Evolutionary conservation across 768 basidiomycete species (phyloP).

Genomic region (Leucocoprinus birnbaumii): DNA sequence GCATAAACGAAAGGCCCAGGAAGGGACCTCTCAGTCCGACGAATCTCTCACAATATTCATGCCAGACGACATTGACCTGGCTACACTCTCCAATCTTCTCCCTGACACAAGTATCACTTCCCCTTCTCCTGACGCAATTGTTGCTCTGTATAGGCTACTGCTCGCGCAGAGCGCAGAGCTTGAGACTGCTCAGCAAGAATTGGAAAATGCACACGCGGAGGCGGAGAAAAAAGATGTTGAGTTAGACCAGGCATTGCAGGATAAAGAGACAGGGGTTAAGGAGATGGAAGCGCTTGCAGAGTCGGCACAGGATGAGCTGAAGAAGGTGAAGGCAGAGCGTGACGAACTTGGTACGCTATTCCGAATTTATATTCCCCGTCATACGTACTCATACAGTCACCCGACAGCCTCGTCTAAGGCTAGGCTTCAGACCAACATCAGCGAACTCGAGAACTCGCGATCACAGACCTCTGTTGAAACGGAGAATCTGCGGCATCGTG

Average conservation of each 20-base stretch:
- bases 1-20: slow-evolving; percentile 54
- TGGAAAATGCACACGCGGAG: slow-evolving; percentile 71
- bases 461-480: slow-evolving; percentile 65
- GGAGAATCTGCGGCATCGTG: slow-evolving; percentile 52
- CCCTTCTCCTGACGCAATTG: slow-evolving; percentile 56
- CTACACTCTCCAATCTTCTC: slow-evolving; percentile 53
- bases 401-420: neutral
- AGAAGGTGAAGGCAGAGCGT: slow-evolving; percentile 55
- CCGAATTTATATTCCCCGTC: neutral
- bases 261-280: slow-evolving; percentile 59
- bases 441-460: slow-evolving; percentile 25
- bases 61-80: slow-evolving; percentile 68
- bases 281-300: slow-evolving; percentile 57
- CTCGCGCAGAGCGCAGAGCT: slow-evolving; percentile 53
- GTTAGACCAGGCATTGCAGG: slow-evolving; percentile 80
- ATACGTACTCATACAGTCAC: neutral
- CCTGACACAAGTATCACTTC: slow-evolving; percentile 57
- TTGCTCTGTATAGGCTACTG: slow-evolving; percentile 61
- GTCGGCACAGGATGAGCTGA: slow-evolving; percentile 51
- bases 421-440: slow-evolving; percentile 5
- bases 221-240: slow-evolving; percentile 75
- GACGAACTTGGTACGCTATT: slow-evolving; percentile 57
- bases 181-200: slow-evolving; percentile 54
- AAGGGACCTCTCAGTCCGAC: slow-evolving; percentile 31
- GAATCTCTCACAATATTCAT: slow-evolving; percentile 41